A percentile compares a stretch with the other conserved stretches of the same genome.
phyloP scores from a whole-genome alignment of 1,139 yeast genomes.

The Pichia sp. region DNA sequence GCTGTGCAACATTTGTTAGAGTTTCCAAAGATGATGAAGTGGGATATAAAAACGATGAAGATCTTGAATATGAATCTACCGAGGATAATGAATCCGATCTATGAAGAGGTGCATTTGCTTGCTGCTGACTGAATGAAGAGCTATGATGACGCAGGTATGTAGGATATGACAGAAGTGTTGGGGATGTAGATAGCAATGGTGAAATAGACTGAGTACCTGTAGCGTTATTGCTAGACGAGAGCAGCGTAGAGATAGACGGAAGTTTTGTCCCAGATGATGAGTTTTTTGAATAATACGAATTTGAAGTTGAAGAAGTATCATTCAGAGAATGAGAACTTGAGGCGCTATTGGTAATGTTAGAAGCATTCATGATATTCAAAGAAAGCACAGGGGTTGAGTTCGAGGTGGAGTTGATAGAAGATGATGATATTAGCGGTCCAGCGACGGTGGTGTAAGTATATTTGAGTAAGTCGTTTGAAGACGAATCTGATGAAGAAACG shows the following conservation, averaged over 20 bases:
- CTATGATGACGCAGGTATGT: neutral
- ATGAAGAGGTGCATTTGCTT: neutral
- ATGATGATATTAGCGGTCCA: neutral
- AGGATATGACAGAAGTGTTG: neutral
- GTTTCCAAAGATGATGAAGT: conserved; percentile 9
- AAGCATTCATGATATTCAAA: neutral
- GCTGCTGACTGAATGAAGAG: neutral
- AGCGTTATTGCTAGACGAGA: neutral
- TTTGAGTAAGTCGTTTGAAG: conserved; percentile 7
- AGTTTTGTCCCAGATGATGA: neutral
- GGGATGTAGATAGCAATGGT: neutral
- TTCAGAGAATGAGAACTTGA: neutral
- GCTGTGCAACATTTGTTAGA: conserved; percentile 13
- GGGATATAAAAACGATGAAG: conserved; percentile 12
- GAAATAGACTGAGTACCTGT: neutral
- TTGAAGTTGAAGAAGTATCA: neutral
- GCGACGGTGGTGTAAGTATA: conserved; percentile 3
- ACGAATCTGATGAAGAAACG: neutral
- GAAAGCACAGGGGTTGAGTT: neutral
- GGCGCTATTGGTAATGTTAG: neutral
- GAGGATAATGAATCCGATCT: conserved; percentile 11
- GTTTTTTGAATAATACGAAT: neutral
- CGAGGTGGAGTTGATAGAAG: neutral
- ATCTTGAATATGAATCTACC: conserved; percentile 15
- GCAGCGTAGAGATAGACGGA: conserved; percentile 1